These are phyloP conservation scores for Blastobotrys indianensis DNA, from an alignment of 1,139 yeast genomes.

Conservation along the genomic window DNA sequence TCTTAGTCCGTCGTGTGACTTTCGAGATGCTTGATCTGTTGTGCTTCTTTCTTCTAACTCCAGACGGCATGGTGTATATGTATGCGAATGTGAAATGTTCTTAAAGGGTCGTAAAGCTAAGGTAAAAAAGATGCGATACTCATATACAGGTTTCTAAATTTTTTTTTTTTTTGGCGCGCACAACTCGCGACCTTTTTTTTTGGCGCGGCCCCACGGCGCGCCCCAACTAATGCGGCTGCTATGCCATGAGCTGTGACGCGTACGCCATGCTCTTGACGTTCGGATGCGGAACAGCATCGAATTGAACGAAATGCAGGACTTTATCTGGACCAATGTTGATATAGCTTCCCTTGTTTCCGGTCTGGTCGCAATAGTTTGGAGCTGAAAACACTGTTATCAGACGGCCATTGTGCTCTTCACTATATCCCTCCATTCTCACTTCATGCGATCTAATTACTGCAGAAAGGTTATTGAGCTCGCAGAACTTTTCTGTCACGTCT, in stretches of 20 bases:
- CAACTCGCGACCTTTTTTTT: neutral
- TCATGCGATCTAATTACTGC: conserved; percentile 92
- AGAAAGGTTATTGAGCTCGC: conserved; percentile 62
- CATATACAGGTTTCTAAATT: neutral
- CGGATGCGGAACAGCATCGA: conserved; percentile 85
- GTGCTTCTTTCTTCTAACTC: conserved; percentile 82
- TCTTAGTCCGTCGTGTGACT: conserved; percentile 63
- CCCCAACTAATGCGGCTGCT: conserved; percentile 2
- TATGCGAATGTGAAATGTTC: neutral
- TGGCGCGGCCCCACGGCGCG: neutral
- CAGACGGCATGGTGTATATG: conserved; percentile 19
- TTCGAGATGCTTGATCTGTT: conserved; percentile 64
- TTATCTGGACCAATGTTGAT: conserved; percentile 60
- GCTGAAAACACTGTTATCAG: conserved; percentile 93
- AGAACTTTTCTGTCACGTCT: conserved; percentile 77
- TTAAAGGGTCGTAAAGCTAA: neutral
- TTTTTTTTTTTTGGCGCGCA: neutral
- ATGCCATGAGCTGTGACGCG: conserved; percentile 40
- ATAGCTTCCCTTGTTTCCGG: conserved; percentile 87
- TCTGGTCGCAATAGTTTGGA: conserved; percentile 92
- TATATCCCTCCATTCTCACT: conserved; percentile 87
- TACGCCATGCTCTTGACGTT: conserved; percentile 94
- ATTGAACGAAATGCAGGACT: conserved; percentile 50
- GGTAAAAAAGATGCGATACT: neutral
- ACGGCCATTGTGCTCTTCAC: conserved; percentile 78